Conservation (phyloP, 495 filamentous ascomycete species). For the Talaromyces borbonicus region DNA sequence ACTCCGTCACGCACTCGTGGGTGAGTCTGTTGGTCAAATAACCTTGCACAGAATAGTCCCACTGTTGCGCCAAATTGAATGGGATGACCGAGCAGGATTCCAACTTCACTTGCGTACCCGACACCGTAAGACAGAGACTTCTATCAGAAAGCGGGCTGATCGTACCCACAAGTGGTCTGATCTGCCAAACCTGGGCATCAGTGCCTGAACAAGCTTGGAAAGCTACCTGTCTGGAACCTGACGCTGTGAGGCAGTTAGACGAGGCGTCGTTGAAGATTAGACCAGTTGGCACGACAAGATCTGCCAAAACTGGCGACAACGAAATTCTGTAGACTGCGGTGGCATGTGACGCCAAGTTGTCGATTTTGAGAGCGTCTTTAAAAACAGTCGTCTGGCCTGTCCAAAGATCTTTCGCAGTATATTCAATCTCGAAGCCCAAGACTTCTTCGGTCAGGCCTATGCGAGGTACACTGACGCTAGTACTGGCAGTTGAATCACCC, state of each 20-base stretch:
- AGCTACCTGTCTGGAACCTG: not conserved
- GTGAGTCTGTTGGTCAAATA: constrained; percentile 5
- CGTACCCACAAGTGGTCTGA: constrained; percentile 3
- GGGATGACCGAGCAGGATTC: not conserved
- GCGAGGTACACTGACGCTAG: constrained; percentile 11
- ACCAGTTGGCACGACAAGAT: constrained; percentile 18
- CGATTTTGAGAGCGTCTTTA: constrained; percentile 10
- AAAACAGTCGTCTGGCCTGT: constrained; percentile 10
- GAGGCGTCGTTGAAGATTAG: constrained; percentile 26
- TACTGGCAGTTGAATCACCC: constrained; percentile 13
- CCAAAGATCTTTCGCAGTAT: constrained; percentile 13
- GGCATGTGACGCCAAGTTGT: constrained; percentile 18
- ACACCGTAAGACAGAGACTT: constrained; percentile 2
- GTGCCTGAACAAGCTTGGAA: constrained; percentile 18
- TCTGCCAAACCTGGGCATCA: constrained; percentile 21
- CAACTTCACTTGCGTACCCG: not conserved
- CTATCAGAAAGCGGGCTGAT: constrained; percentile 6
- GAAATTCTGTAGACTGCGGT: constrained; percentile 20
- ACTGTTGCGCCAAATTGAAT: constrained; percentile 1
- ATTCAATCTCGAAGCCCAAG: not conserved
- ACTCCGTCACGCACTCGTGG: constrained; percentile 3
- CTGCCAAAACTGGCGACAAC: constrained; percentile 8
- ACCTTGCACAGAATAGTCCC: constrained; percentile 5
- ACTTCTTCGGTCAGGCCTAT: constrained; percentile 14
- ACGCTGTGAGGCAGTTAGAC: constrained; percentile 21